Base-by-base conservation (phyloP, 495 filamentous ascomycete species). In the Hypoxylon subgilvum region DNA sequence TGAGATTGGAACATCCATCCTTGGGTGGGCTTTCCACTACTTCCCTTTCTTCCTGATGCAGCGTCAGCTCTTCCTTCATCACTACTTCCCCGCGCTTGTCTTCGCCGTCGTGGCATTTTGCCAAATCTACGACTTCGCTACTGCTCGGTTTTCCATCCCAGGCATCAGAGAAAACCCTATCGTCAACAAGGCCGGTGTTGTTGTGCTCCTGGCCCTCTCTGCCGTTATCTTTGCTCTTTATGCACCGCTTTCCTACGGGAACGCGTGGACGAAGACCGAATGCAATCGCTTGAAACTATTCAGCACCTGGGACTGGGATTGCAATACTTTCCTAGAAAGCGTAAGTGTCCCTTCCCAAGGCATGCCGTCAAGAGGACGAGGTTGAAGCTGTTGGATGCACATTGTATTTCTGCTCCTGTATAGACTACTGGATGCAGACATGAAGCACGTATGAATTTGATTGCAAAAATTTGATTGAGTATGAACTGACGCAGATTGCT, bases 31-130 rank as follows among this genome's bases (percentile, higher is more conserved):
- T 14, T 89, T 92, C 71, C 94, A 98, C 69, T 98, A 97, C 75
- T 90, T 96, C 76, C 95, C 94, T 4, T 98, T 98, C 79, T 98
- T 83, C 72, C 84, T 97, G 25, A 98, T 98, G 94, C 90, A 92
- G 51, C 90, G 94, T 57, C 94, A 98, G 73, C 84, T 98, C 32
- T 98, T 98, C 83, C 75, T 98, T 41, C 94, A 98, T 72, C 94
- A 98, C 69, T 98, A 98, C 65, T 87, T 98, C 47, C 94, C 94
- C 1, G 94, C 94, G 1, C 84, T 98, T 10, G 96, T 96, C 75
- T 97, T 97, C 67, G 91, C 90, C 52, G 85, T 98, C 63, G 86
- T 97, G 41, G 83, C 88, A 1, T 79, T 96, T 21, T 94, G 88
- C 73, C 94, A 97, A 69, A 81, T 88, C 34, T 90, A 89, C 71